Evolutionary conservation across 495 filamentous ascomycete species (phyloP).

Genomic region (Talaromyces borbonicus): DNA sequence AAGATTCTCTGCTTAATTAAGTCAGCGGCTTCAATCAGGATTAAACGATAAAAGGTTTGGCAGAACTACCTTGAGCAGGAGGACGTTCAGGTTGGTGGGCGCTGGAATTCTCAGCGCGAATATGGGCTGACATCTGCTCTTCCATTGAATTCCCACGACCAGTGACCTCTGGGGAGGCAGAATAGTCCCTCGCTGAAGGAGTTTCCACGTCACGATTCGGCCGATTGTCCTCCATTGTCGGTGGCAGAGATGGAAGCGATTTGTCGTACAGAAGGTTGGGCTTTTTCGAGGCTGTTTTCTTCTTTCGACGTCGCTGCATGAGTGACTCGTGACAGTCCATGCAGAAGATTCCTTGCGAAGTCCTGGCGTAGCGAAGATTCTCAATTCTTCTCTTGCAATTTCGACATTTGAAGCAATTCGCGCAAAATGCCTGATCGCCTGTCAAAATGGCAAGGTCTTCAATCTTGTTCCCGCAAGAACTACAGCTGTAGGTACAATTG

Average conservation of each 20-base stretch:
- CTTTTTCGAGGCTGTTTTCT: conserved; percentile 55
- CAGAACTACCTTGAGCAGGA: conserved; percentile 14
- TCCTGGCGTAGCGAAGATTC: conserved; percentile 94
- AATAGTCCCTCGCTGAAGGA: conserved; percentile 49
- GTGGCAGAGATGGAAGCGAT: conserved; percentile 84
- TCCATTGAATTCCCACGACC: conserved; percentile 45
- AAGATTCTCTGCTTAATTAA: conserved; percentile 51
- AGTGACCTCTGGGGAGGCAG: conserved; percentile 63
- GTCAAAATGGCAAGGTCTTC: conserved; percentile 97
- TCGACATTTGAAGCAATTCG: conserved; percentile 90
- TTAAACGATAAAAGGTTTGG: too few species aligned
- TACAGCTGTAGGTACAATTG: conserved; percentile 99
- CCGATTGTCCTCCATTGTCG: conserved; percentile 27
- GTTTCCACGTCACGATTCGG: conserved; percentile 39
- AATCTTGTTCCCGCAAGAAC: conserved; percentile 93
- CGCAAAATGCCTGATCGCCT: conserved; percentile 97
- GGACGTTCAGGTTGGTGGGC: conserved; percentile 5
- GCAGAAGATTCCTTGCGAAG: conserved; percentile 97
- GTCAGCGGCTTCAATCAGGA: too few species aligned
- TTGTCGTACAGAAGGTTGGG: conserved; percentile 54
- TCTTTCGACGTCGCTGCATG: conserved; percentile 92
- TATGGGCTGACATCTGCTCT: neutral
- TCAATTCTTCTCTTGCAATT: conserved; percentile 99
- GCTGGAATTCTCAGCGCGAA: conserved; percentile 1
- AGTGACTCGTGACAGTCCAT: conserved; percentile 99